Evolutionary conservation across 805 yeast genomes (phyloP).

Genomic region (Zygoascus biomembranicola): DNA sequence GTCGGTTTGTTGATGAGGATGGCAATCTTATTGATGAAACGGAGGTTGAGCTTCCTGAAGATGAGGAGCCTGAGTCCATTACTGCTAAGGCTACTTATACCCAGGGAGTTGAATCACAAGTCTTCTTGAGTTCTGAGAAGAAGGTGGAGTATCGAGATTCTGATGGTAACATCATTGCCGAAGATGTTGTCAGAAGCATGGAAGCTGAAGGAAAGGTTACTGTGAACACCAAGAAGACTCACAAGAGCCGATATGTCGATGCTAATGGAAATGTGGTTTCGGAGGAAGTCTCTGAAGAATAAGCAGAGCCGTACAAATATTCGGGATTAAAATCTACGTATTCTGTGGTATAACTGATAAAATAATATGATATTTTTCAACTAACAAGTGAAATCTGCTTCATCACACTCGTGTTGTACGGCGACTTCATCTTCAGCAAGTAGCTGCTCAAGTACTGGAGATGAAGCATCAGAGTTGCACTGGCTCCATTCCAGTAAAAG

Average conservation of each 20-base stretch:
- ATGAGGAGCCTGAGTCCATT: background rate
- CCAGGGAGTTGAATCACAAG: background rate
- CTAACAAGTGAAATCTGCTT: too few relatives aligned
- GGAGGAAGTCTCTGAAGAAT: conserved; percentile 1
- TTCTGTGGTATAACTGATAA: too few relatives aligned
- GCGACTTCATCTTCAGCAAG: too few relatives aligned
- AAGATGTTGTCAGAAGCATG: conserved; percentile 11
- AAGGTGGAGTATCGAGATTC: conserved; percentile 27
- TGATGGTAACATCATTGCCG: conserved; percentile 30
- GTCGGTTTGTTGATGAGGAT: conserved; percentile 8
- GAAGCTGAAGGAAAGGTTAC: conserved; percentile 13
- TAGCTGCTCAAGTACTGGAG: background rate
- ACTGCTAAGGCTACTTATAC: background rate
- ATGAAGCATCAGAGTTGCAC: background rate
- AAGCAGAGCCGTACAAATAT: background rate
- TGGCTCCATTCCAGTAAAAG: background rate
- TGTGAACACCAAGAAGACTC: conserved; percentile 8
- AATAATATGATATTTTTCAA: too few relatives aligned
- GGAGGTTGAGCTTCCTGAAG: background rate
- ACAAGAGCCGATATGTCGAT: conserved; percentile 6
- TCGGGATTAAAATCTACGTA: too few relatives aligned
- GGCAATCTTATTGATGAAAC: conserved; percentile 8
- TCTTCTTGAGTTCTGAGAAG: background rate
- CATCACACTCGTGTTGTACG: too few relatives aligned
- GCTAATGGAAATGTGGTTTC: conserved; percentile 11